These are phyloP conservation scores for Candida sp. DNA, from an alignment of 1,139 yeast species.

Conservation along the genomic window DNA sequence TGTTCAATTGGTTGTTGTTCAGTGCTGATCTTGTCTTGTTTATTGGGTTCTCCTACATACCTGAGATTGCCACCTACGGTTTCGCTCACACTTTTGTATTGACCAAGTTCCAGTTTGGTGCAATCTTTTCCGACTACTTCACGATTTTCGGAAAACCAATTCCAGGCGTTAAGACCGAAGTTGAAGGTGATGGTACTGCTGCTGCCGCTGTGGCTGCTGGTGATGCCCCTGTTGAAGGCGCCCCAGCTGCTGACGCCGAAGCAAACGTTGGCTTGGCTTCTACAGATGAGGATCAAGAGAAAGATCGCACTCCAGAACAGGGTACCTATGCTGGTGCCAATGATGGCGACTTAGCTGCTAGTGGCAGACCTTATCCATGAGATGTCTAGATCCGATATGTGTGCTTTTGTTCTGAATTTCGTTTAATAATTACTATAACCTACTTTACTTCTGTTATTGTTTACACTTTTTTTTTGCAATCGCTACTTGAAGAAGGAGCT, in stretches of 20 bases:
- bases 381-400: too few species aligned
- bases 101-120: slow-evolving; percentile 13
- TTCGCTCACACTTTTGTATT: slow-evolving; percentile 5
- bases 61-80: slow-evolving; percentile 17
- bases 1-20: slow-evolving; percentile 32
- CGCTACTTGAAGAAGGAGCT: neutral
- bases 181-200: neutral
- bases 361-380: too few species aligned
- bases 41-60: slow-evolving; percentile 25
- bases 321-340: neutral
- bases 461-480: neutral
- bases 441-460: neutral
- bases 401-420: neutral
- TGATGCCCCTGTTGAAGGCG: neutral
- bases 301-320: neutral
- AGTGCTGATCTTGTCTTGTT: slow-evolving; percentile 24
- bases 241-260: neutral
- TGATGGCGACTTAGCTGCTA: too few species aligned
- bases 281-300: slow-evolving; percentile 2
- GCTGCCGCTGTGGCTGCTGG: neutral
- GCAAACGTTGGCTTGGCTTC: neutral
- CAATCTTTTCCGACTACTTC: slow-evolving; percentile 9
- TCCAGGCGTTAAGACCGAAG: neutral
- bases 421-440: neutral
- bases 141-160: neutral